Conservation (phyloP, 2,329 filamentous ascomycete genomes). For the Venturia asperata region DNA sequence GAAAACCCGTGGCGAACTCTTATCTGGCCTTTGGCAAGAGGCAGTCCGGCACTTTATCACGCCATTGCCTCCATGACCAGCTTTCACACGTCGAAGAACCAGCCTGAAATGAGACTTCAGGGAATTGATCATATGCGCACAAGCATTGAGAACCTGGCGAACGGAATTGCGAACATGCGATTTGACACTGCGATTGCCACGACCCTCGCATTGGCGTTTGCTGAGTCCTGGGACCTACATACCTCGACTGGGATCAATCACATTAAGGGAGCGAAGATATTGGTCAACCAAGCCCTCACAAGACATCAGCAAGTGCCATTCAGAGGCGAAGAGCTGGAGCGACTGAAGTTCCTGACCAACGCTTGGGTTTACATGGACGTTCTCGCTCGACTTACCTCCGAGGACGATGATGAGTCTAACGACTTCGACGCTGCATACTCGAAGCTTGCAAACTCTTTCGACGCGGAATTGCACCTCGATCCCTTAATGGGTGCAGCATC, state of each 20-base stretch:
- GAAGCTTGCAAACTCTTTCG: conserved; percentile 26
- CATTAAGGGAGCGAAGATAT: conserved; percentile 57
- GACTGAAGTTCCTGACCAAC: conserved; percentile 62
- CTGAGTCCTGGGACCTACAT: conserved; percentile 64
- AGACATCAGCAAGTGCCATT: conserved; percentile 38
- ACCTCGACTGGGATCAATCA: conserved; percentile 63
- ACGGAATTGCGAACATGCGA: conserved; percentile 56
- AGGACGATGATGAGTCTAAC: conserved; percentile 50
- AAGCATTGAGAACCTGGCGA: conserved; percentile 53
- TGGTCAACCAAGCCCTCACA: conserved; percentile 54
- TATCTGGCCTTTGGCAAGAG: conserved; percentile 60
- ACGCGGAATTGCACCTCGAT: conserved; percentile 47
- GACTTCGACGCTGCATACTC: conserved; percentile 42
- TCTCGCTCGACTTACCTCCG: conserved; percentile 58
- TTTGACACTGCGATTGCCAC: conserved; percentile 61
- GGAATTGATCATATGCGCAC: conserved; percentile 64
- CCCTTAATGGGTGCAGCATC: conserved; percentile 63
- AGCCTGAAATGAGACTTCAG: conserved; percentile 50
- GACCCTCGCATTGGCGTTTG: conserved; percentile 61
- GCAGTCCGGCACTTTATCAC: conserved; percentile 59
- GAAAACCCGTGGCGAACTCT: conserved; percentile 67
- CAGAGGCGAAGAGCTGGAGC: conserved; percentile 43
- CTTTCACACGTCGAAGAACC: conserved; percentile 57
- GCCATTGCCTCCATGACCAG: conserved; percentile 62
- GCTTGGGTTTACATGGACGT: conserved; percentile 70